These are phyloP conservation scores for Dittrichia graveolens DNA, from an alignment of 129 eudicot genomes.

Conservation along the genomic window DNA sequence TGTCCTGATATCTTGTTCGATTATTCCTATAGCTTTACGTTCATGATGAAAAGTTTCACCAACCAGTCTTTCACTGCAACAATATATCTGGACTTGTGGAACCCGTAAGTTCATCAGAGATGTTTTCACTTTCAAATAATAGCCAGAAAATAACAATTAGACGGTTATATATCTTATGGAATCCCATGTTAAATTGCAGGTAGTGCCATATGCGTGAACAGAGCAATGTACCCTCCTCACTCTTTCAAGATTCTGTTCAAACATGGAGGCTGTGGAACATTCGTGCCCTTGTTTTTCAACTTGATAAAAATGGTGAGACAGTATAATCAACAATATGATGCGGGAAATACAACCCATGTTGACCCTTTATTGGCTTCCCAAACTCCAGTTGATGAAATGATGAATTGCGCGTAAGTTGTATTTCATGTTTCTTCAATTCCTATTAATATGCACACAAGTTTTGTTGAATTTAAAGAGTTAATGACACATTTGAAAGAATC, in stretches of 20 bases:
- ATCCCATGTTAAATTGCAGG: constrained; percentile 45
- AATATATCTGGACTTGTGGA: constrained; percentile 81
- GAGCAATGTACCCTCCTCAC: constrained; percentile 76
- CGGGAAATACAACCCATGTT: constrained; percentile 44
- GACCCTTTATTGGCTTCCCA: constrained; percentile 89
- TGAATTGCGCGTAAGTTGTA: constrained; percentile 74
- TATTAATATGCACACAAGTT: neutral
- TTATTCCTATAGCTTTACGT: constrained; percentile 59
- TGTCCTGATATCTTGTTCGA: neutral
- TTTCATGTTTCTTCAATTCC: neutral
- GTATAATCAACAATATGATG: constrained; percentile 45
- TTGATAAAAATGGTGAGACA: constrained; percentile 60
- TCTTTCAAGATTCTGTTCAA: constrained; percentile 86
- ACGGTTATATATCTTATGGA: neutral
- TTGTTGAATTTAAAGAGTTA: neutral
- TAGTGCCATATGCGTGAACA: constrained; percentile 70
- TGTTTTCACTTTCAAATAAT: neutral
- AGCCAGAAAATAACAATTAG: too few species aligned
- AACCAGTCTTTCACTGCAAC: constrained; percentile 89
- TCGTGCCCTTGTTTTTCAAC: constrained; percentile 72
- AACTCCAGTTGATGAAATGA: constrained; percentile 90
- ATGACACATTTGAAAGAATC: neutral
- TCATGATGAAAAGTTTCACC: constrained; percentile 71
- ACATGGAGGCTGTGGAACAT: constrained; percentile 93
- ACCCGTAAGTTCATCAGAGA: constrained; percentile 57